Conservation (phyloP, 106 monocot genomes). For the Agapanthus africanus region DNA sequence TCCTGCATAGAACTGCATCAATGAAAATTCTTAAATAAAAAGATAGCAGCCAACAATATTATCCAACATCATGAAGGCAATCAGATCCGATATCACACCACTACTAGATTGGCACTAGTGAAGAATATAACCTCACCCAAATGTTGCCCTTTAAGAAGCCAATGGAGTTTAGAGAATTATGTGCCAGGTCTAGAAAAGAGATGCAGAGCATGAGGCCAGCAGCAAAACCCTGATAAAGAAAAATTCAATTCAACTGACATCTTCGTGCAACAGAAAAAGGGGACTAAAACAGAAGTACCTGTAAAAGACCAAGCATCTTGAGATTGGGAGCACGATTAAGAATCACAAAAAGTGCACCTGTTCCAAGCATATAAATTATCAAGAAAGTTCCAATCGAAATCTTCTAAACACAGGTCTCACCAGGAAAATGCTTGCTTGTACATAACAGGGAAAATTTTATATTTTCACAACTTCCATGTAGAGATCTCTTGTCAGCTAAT, state of each 20-base stretch:
- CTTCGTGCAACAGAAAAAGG: neutral
- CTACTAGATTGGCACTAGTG: neutral
- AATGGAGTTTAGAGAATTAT: conserved; percentile 92
- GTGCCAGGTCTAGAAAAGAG: conserved; percentile 93
- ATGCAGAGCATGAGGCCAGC: conserved; percentile 98
- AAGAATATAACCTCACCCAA: conserved; percentile 54
- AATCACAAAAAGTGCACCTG: conserved; percentile 87
- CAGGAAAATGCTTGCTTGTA: no score
- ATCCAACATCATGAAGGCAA: neutral
- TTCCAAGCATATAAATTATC: no score
- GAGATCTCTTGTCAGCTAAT: no score
- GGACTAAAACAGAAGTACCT: conserved; percentile 43
- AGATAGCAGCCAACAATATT: neutral
- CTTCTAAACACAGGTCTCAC: no score
- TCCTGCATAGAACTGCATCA: conserved; percentile 81
- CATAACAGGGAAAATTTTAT: no score
- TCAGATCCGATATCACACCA: neutral
- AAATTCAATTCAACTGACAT: neutral
- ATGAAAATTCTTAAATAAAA: conserved; percentile 5
- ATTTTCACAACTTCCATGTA: no score
- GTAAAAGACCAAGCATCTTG: conserved; percentile 90
- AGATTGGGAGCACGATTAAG: conserved; percentile 23
- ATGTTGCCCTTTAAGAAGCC: conserved; percentile 96
- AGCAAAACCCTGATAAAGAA: conserved; percentile 76
- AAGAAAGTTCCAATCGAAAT: no score